Conservation (phyloP, 2,329 filamentous ascomycete species). For the Penicillium vulpinum region DNA sequence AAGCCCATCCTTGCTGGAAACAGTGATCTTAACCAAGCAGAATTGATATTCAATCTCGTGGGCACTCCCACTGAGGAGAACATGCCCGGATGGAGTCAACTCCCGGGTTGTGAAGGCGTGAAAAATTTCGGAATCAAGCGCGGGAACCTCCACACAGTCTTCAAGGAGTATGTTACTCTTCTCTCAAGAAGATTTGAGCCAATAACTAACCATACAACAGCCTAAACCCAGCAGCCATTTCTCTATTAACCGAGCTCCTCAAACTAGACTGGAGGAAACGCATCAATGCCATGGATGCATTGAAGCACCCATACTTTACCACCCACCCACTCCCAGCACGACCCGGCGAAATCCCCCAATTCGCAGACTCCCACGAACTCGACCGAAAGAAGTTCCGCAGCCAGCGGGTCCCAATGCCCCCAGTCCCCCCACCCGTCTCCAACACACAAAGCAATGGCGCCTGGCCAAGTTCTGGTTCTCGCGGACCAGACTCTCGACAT, state of each 20-base stretch:
- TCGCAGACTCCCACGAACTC: conserved; percentile 95
- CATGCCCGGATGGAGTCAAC: conserved; percentile 85
- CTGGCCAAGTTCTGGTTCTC: conserved; percentile 45
- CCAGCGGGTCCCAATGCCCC: conserved; percentile 78
- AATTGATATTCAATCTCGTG: conserved; percentile 90
- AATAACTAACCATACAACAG: conserved; percentile 37
- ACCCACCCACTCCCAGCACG: conserved; percentile 73
- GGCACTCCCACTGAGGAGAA: conserved; percentile 84
- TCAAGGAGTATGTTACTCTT: conserved; percentile 62
- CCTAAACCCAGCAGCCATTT: conserved; percentile 70
- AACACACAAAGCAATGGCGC: conserved; percentile 68
- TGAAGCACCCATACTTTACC: conserved; percentile 90
- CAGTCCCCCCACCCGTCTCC: conserved; percentile 86
- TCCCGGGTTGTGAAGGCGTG: conserved; percentile 79
- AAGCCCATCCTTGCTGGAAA: conserved; percentile 91
- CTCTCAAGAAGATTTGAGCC: neutral
- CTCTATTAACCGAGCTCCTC: conserved; percentile 77
- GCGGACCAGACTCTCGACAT: conserved; percentile 33
- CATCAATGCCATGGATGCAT: conserved; percentile 89
- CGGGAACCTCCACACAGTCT: conserved; percentile 70
- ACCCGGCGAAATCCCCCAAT: conserved; percentile 83
- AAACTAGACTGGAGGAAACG: conserved; percentile 85
- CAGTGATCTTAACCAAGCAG: conserved; percentile 83
- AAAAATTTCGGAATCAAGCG: conserved; percentile 60
- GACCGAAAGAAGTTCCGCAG: conserved; percentile 88